Percentiles rank a stretch among this genome's conserved stretches.
Conservation (phyloP, 345 rosid genomes). For the Euclidium syriacum region DNA sequence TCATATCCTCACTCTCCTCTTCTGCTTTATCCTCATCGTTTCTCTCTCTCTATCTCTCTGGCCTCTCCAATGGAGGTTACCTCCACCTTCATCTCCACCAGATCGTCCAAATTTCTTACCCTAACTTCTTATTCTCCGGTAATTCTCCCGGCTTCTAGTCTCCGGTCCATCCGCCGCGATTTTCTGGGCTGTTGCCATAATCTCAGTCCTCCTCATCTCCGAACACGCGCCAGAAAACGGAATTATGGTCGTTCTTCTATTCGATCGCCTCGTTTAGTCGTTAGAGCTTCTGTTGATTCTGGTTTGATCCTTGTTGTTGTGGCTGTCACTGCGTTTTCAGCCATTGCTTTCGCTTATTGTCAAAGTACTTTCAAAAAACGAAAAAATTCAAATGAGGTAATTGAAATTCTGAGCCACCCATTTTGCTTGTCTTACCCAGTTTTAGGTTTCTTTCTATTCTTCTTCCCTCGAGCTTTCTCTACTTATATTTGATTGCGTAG, state of each 20-base stretch:
- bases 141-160: constrained; percentile 29
- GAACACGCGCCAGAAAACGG: constrained; percentile 27
- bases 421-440: neutral
- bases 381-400: constrained; percentile 36
- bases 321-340: constrained; percentile 58
- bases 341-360: constrained; percentile 49
- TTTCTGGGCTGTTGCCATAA: constrained; percentile 50
- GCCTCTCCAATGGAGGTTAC: constrained; percentile 43
- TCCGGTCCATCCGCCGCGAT: constrained; percentile 33
- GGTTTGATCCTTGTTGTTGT: constrained; percentile 44
- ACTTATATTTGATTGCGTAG: neutral
- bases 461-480: neutral
- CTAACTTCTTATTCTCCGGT: constrained; percentile 31
- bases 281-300: constrained; percentile 49
- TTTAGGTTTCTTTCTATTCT: neutral
- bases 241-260: constrained; percentile 11
- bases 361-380: constrained; percentile 31
- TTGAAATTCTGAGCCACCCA: neutral
- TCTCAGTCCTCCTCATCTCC: constrained; percentile 41
- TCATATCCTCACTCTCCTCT: constrained; percentile 20
- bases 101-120: constrained; percentile 36
- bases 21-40: constrained; percentile 28
- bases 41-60: constrained; percentile 17
- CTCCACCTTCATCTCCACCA: constrained; percentile 40
- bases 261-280: constrained; percentile 36